These are phyloP conservation scores for Ganoderma lucidum DNA, from an alignment of 1,284 basidiomycete species.

Conservation along the genomic window DNA sequence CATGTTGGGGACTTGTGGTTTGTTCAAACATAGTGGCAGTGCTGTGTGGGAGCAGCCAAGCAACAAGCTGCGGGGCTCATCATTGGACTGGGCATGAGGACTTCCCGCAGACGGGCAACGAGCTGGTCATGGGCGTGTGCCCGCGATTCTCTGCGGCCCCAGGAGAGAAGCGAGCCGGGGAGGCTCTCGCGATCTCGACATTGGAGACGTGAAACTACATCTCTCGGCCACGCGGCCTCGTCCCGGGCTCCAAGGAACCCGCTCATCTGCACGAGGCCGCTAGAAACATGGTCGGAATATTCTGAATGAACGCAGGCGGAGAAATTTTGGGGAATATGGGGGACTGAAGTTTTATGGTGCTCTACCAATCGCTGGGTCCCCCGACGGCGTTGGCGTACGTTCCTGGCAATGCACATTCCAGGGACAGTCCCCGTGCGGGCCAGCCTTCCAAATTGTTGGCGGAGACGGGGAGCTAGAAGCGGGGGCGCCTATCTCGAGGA, in stretches of 20 bases:
- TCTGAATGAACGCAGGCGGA: not conserved
- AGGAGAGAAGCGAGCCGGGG: not conserved
- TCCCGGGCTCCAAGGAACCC: not conserved
- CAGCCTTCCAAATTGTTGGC: not conserved
- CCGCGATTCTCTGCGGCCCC: not conserved
- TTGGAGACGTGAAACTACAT: not conserved
- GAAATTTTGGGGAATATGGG: not conserved
- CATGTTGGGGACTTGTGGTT: slow-evolving; percentile 2
- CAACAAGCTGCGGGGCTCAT: not conserved
- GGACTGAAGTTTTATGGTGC: not conserved
- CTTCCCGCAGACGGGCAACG: not conserved
- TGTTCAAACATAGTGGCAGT: slow-evolving; percentile 8
- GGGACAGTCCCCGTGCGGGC: not conserved
- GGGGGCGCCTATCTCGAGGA: not conserved
- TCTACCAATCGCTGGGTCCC: not conserved
- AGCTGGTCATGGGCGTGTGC: not conserved
- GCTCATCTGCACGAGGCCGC: not conserved
- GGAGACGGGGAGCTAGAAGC: not conserved
- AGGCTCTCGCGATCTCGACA: not conserved
- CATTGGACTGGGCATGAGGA: not conserved
- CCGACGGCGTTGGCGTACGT: not conserved
- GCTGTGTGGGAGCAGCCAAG: not conserved
- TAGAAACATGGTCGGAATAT: not conserved
- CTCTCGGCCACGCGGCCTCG: not conserved
- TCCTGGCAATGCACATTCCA: not conserved